Conservation (phyloP, 345 rosid species). For the Brassica rapa region DNA sequence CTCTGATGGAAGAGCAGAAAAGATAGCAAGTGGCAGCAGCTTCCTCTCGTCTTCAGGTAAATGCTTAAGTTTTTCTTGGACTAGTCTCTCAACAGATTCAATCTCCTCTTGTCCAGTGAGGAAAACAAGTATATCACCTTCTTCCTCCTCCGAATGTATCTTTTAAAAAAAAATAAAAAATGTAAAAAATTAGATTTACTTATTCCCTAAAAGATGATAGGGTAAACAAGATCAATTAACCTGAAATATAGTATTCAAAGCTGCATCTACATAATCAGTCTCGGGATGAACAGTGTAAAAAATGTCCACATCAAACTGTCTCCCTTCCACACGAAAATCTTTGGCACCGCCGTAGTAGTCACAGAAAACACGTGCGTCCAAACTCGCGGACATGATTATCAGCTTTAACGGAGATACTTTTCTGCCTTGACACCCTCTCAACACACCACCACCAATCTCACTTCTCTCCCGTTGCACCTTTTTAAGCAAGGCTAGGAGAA, state of each 20-base stretch:
- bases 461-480: constrained; percentile 52
- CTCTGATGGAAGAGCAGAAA: constrained; percentile 90
- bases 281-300: constrained; percentile 69
- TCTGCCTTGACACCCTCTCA: constrained; percentile 53
- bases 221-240: constrained; percentile 42
- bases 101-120: constrained; percentile 98
- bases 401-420: constrained; percentile 69
- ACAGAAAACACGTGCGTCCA: constrained; percentile 87
- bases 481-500: constrained; percentile 82
- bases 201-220: constrained; percentile 2
- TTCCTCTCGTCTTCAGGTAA: constrained; percentile 65
- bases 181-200: background rate
- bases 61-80: constrained; percentile 59
- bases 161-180: constrained; percentile 30
- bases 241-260: constrained; percentile 83
- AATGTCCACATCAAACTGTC: constrained; percentile 83
- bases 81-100: constrained; percentile 75
- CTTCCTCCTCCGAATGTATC: constrained; percentile 78
- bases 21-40: constrained; percentile 62
- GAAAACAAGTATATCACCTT: constrained; percentile 91
- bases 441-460: constrained; percentile 40
- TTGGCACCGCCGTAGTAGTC: constrained; percentile 83
- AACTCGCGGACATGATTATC: constrained; percentile 93
- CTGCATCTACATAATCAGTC: constrained; percentile 80
- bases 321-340: constrained; percentile 82